Base-by-base conservation (phyloP, 2,329 filamentous ascomycete species). In the Fusarium sp. region DNA sequence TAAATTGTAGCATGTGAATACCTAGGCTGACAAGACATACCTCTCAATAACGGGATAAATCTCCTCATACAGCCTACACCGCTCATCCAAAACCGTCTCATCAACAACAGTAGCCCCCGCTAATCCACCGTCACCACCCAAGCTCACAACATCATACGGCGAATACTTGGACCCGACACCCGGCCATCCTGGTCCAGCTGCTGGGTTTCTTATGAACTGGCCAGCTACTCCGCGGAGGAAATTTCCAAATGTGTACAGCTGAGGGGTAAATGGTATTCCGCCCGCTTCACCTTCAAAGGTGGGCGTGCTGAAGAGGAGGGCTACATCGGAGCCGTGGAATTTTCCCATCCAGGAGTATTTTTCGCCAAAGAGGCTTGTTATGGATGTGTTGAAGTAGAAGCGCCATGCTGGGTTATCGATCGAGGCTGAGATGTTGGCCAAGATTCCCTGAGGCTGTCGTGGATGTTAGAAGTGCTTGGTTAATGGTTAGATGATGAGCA, bases 331-430 rank as follows among this genome's bases (percentile, higher is more conserved):
- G 22, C 68, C 72, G 63, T 81, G 79, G 57, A 79, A 80, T 25
- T 78, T 80, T 20, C 70, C 76, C 1, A 81, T 71, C 65, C 70
- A 81, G 2, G 30, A 43, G 50, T 72, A 76, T 20, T 77, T 37
- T 1, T 66, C 37, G 2, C 71, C 73, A 3, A 80, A 30, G 11
- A 77, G 57, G n/a, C 69, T 70, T 0, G 70, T 65, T 25, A 76
- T 50, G 2, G 79, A 80, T 7, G 69, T 47, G 58, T 80, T 80
- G 72, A 78, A 79, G 69, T 70, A 72, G 65, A 75, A 78, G 14
- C 76, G 72, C 80, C 80, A 80, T 1, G 75, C 76, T 15, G 78
- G 71, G 22, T 66, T 75, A 4, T 62, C 47, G 4, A 70, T 32
- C 0, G 73, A 62, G 2, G 77, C 56, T 1, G 79, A 77, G 4